Evolutionary conservation across 2,329 filamentous ascomycete species (phyloP).

Genomic region (Fusarium domesticum): DNA sequence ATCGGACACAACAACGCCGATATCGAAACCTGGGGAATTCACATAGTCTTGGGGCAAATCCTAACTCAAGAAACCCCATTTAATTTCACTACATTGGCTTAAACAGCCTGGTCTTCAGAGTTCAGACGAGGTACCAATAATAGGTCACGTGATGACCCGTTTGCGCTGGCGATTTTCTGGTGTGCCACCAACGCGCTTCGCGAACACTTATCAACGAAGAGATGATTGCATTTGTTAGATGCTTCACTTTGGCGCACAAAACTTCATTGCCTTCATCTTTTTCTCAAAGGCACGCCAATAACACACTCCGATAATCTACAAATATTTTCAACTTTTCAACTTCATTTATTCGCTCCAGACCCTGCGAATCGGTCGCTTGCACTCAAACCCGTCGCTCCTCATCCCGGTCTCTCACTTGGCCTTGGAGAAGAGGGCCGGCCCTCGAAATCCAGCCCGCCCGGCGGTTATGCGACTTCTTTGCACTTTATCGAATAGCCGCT

Average conservation of each 20-base stretch:
- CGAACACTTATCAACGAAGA: slow-evolving; percentile 1
- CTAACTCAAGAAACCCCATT: no score
- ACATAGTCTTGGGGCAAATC: neutral
- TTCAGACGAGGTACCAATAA: neutral
- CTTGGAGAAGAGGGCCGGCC: neutral
- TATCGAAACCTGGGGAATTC: no score
- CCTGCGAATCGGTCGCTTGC: no score
- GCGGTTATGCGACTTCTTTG: slow-evolving; percentile 19
- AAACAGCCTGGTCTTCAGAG: neutral
- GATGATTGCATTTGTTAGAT: no score
- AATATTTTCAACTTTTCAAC: no score
- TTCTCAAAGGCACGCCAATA: no score
- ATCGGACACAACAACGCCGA: neutral
- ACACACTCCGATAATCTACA: no score
- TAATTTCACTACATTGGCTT: no score
- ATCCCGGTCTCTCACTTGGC: neutral
- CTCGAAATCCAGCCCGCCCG: slow-evolving; percentile 5
- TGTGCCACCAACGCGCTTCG: neutral
- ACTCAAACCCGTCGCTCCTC: no score
- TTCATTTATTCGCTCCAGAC: no score
- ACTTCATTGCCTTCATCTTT: no score
- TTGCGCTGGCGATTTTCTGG: neutral
- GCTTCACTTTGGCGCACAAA: no score
- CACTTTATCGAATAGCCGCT: neutral
- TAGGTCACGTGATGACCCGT: neutral